These are phyloP conservation scores for Rhytidhysteron rufulum DNA, from an alignment of 2,329 filamentous ascomycete genomes.

Conservation along the genomic window DNA sequence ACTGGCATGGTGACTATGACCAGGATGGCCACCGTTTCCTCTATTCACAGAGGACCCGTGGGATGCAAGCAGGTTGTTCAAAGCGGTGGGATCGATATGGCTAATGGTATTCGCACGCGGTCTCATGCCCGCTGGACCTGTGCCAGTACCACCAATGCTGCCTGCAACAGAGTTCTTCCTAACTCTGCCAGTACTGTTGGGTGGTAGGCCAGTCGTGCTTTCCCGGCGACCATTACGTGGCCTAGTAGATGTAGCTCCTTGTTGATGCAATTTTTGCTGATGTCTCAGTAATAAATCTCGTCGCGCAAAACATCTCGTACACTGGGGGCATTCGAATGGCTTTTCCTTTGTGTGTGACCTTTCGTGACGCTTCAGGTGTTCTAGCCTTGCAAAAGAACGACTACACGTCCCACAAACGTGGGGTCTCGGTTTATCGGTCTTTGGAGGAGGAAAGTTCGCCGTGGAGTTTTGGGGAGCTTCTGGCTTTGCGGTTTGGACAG, in stretches of 20 bases:
- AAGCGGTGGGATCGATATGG: slow-evolving; percentile 74
- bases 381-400: slow-evolving; percentile 87
- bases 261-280: slow-evolving; percentile 97
- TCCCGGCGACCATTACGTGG: slow-evolving; percentile 81
- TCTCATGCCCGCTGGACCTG: slow-evolving; percentile 62
- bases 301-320: slow-evolving; percentile 88
- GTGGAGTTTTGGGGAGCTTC: slow-evolving; percentile 22
- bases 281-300: slow-evolving; percentile 88
- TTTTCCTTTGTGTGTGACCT: slow-evolving; percentile 99
- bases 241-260: slow-evolving; percentile 79
- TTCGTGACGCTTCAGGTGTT: slow-evolving; percentile 96
- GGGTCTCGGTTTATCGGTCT: slow-evolving; percentile 94
- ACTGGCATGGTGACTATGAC: slow-evolving; percentile 69
- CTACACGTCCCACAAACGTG: slow-evolving; percentile 90
- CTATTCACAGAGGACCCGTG: slow-evolving; percentile 50
- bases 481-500: slow-evolving; percentile 28
- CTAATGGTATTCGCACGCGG: slow-evolving; percentile 95
- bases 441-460: slow-evolving; percentile 68
- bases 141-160: slow-evolving; percentile 46
- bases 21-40: slow-evolving; percentile 47
- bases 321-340: slow-evolving; percentile 95
- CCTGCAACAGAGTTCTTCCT: slow-evolving; percentile 89
- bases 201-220: slow-evolving; percentile 71
- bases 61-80: slow-evolving; percentile 65
- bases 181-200: slow-evolving; percentile 67